Conservation (phyloP, 2,329 filamentous ascomycete genomes). For the Fusarium equiseti region DNA sequence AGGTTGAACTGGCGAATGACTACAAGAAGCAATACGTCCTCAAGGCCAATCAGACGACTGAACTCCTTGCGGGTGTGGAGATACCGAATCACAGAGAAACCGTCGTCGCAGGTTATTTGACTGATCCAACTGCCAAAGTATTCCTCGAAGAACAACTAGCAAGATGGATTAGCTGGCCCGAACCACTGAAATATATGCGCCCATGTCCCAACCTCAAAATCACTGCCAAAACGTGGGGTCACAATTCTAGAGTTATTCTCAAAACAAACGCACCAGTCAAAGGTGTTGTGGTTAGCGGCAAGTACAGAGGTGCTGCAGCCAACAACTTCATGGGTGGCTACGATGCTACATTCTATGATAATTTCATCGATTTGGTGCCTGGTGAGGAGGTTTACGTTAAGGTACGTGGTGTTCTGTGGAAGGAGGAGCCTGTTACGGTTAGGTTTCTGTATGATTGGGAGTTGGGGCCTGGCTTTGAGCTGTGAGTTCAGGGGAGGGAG, state of each 20-base stretch:
- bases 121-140: accelerated
- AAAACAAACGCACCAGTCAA: background rate
- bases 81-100: background rate
- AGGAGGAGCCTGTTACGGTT: accelerated
- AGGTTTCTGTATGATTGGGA: slow-evolving; percentile 25
- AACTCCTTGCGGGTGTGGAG: background rate
- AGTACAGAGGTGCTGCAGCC: accelerated
- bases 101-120: background rate
- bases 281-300: background rate
- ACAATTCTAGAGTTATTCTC: background rate
- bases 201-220: background rate
- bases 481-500: background rate
- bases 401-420: accelerated
- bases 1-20: accelerated
- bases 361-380: background rate
- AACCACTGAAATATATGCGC: background rate
- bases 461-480: background rate
- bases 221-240: accelerated
- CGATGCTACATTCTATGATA: background rate
- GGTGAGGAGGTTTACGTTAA: background rate
- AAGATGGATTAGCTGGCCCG: slow-evolving; percentile 20
- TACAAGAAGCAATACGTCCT: background rate
- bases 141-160: accelerated
- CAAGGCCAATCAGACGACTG: background rate
- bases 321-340: background rate